These are phyloP conservation scores for Pouteria glomerata DNA, from an alignment of 148 eudicot species.

Conservation along the genomic window DNA sequence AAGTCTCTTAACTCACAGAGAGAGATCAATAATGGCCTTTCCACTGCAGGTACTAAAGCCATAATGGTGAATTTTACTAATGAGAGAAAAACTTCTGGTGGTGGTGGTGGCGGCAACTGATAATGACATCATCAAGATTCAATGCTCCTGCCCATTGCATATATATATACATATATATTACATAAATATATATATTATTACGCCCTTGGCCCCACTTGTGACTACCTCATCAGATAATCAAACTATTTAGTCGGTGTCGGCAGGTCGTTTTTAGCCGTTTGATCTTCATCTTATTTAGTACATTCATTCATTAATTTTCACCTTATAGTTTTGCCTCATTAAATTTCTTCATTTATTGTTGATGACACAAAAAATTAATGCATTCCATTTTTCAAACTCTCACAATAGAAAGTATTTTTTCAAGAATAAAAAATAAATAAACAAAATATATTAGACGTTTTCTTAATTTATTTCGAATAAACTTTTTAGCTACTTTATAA, in stretches of 20 bases:
- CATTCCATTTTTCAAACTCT: no score
- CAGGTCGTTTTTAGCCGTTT: not conserved
- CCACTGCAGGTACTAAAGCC: not conserved
- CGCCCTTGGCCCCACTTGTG: no score
- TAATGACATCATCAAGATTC: not conserved
- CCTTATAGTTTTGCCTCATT: not conserved
- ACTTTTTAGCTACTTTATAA: no score
- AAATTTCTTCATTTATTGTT: not conserved
- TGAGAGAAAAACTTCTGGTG: not conserved
- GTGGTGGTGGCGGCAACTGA: no score
- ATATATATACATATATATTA: not conserved
- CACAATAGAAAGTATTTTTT: no score
- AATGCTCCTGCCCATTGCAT: not conserved
- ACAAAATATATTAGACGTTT: no score
- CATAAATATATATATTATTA: not conserved
- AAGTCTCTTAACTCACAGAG: no score
- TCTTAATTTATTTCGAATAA: no score
- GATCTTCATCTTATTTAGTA: not conserved
- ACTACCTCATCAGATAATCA: no score
- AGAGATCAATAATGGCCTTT: not conserved
- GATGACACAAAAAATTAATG: not conserved
- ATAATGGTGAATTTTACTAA: not conserved
- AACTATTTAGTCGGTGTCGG: not conserved
- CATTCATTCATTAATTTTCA: no score
- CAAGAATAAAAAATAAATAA: no score